Evolutionary conservation across 768 basidiomycete species (phyloP).

Genomic region (Pluteus cervinus): DNA sequence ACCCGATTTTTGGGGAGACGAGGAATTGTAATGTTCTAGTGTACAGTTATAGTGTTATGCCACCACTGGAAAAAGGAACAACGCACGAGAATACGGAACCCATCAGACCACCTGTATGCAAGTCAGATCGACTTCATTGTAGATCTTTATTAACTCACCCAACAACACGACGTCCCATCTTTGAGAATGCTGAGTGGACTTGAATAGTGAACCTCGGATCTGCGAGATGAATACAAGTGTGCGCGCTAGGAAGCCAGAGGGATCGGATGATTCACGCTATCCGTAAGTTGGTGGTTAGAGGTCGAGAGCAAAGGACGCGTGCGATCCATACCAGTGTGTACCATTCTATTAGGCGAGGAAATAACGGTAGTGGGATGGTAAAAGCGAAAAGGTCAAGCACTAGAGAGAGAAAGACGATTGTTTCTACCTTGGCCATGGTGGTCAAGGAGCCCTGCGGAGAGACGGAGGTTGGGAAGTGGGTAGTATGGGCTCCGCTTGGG

Average conservation of each 20-base stretch:
- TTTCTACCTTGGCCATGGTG: slow-evolving; percentile 64
- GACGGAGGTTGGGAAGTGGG: too few relatives aligned
- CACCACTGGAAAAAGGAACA: slow-evolving; percentile 6
- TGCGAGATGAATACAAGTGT: slow-evolving; percentile 65
- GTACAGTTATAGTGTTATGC: slow-evolving; percentile 20
- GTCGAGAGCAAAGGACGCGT: slow-evolving; percentile 15
- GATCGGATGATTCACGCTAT: slow-evolving; percentile 68
- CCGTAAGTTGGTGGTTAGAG: slow-evolving; percentile 5
- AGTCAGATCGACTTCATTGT: not conserved
- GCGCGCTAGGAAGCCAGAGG: slow-evolving; percentile 64
- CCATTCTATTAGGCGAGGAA: slow-evolving; percentile 96
- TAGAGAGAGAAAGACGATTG: slow-evolving; percentile 83
- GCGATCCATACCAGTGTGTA: slow-evolving; percentile 73
- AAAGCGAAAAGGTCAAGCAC: slow-evolving; percentile 89
- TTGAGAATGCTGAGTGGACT: slow-evolving; percentile 51
- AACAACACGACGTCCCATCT: slow-evolving; percentile 94
- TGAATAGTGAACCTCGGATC: slow-evolving; percentile 61
- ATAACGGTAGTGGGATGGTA: slow-evolving; percentile 92
- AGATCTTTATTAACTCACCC: slow-evolving; percentile 36
- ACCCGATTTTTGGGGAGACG: slow-evolving; percentile 76
- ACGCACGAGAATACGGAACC: slow-evolving; percentile 90
- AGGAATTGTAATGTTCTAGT: slow-evolving; percentile 75
- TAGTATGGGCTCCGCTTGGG: too few relatives aligned
- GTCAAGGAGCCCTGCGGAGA: slow-evolving; percentile 1
- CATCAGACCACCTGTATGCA: slow-evolving; percentile 71